These are phyloP conservation scores for Plasmodium chabaudi DNA, from an alignment of 169 alveolate genomes.

Conservation along the genomic window DNA sequence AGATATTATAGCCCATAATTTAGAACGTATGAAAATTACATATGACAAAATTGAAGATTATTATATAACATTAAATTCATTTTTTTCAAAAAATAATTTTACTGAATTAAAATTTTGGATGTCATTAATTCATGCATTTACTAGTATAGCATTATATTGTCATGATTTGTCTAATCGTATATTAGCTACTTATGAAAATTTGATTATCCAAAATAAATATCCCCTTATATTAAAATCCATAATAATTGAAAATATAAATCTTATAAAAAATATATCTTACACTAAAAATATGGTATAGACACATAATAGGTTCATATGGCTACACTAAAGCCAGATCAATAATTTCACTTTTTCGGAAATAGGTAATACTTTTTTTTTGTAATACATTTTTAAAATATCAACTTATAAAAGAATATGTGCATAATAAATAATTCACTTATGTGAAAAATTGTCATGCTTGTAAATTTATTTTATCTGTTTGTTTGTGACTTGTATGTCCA, in stretches of 20 bases:
- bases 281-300: conserved; percentile 1
- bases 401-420: too few species aligned
- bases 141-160: conserved; percentile 59
- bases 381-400: too few species aligned
- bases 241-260: conserved; percentile 21
- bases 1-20: conserved; percentile 25
- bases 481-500: too few species aligned
- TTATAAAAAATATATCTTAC: conserved; percentile 34
- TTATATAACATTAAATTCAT: conserved; percentile 46
- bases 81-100: conserved; percentile 30
- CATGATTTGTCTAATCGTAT: conserved; percentile 28
- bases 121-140: conserved; percentile 67
- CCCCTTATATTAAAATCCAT: conserved; percentile 12
- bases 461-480: too few species aligned
- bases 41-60: conserved; percentile 40
- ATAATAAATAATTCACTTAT: too few species aligned
- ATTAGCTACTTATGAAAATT: conserved; percentile 17
- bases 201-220: conserved; percentile 13
- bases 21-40: conserved; percentile 28
- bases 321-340: too few species aligned
- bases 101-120: conserved; percentile 40
- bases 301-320: too few species aligned
- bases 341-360: too few species aligned
- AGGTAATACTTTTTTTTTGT: too few species aligned
- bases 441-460: too few species aligned